Evolutionary conservation across 2,329 filamentous ascomycete species (phyloP).

Genomic region (Rhexocercosporidium sp.): DNA sequence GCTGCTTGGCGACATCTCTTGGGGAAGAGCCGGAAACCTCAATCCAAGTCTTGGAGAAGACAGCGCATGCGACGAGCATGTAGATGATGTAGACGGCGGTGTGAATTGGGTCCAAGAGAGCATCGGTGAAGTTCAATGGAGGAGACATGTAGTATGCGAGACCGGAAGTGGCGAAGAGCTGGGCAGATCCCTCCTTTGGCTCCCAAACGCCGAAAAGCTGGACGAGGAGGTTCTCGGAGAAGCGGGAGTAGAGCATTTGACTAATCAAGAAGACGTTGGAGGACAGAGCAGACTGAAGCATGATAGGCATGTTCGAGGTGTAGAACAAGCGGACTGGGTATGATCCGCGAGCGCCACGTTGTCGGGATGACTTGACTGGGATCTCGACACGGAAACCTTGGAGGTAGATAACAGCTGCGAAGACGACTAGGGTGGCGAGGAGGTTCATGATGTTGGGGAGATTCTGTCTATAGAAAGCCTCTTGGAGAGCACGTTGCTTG

Average conservation of each 20-base stretch:
- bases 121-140: slow-evolving; percentile 95
- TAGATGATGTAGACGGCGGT: slow-evolving; percentile 94
- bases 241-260: slow-evolving; percentile 99
- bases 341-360: slow-evolving; percentile 96
- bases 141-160: slow-evolving; percentile 99
- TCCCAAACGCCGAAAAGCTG: slow-evolving; percentile 98
- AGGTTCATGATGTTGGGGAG: slow-evolving; percentile 99
- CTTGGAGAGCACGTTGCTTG: slow-evolving; percentile 97
- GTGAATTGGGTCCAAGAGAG: slow-evolving; percentile 95
- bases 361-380: slow-evolving; percentile 98
- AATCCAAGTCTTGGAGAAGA: slow-evolving; percentile 99
- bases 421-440: slow-evolving; percentile 88
- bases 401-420: slow-evolving; percentile 98
- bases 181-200: slow-evolving; percentile 91
- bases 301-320: slow-evolving; percentile 99
- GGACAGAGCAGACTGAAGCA: slow-evolving; percentile 97
- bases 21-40: slow-evolving; percentile 98
- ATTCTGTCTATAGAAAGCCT: slow-evolving; percentile 99
- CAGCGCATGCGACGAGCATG: slow-evolving; percentile 96
- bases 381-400: slow-evolving; percentile 99
- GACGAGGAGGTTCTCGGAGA: slow-evolving; percentile 98
- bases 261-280: slow-evolving; percentile 99
- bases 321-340: slow-evolving; percentile 99
- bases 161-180: slow-evolving; percentile 91
- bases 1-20: slow-evolving; percentile 97